These are phyloP conservation scores for Jamesozyma hellenica DNA, from an alignment of 805 yeast species.

Conservation along the genomic window DNA sequence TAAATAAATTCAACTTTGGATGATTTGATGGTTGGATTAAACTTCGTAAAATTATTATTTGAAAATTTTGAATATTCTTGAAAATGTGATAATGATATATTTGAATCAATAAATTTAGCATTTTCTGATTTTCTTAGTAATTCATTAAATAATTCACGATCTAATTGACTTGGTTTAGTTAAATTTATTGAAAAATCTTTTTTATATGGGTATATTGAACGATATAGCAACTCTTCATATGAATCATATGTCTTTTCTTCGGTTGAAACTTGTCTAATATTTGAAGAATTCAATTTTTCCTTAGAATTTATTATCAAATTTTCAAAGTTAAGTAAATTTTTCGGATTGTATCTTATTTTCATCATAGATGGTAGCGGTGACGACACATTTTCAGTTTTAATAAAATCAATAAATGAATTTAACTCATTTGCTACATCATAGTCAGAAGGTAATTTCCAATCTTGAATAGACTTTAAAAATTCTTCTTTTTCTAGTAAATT, in stretches of 20 bases:
- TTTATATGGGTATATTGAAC: constrained; percentile 42
- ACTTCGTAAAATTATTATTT: background rate
- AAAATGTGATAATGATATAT: constrained; percentile 26
- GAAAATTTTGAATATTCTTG: constrained; percentile 6
- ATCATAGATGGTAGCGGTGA: constrained; percentile 7
- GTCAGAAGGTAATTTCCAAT: constrained; percentile 9
- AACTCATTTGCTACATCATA: constrained; percentile 14
- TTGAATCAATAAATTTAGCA: constrained; percentile 31
- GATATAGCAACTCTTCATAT: constrained; percentile 24
- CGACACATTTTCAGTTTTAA: constrained; percentile 5
- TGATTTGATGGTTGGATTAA: constrained; percentile 20
- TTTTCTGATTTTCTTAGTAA: constrained; percentile 33
- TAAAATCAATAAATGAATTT: constrained; percentile 20
- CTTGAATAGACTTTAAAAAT: too few relatives aligned
- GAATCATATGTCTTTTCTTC: constrained; percentile 8
- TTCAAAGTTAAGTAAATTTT: constrained; percentile 17
- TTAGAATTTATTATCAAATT: constrained; percentile 4
- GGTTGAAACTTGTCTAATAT: background rate
- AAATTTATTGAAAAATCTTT: constrained; percentile 44
- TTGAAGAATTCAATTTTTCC: background rate
- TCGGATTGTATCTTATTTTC: constrained; percentile 20
- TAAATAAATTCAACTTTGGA: constrained; percentile 49
- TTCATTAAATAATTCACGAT: constrained; percentile 39
- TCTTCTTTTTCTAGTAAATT: too few relatives aligned
- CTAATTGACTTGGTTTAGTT: constrained; percentile 50